These are phyloP conservation scores for Cenococcum geophilum DNA, from an alignment of 495 filamentous ascomycete genomes.

Conservation along the genomic window DNA sequence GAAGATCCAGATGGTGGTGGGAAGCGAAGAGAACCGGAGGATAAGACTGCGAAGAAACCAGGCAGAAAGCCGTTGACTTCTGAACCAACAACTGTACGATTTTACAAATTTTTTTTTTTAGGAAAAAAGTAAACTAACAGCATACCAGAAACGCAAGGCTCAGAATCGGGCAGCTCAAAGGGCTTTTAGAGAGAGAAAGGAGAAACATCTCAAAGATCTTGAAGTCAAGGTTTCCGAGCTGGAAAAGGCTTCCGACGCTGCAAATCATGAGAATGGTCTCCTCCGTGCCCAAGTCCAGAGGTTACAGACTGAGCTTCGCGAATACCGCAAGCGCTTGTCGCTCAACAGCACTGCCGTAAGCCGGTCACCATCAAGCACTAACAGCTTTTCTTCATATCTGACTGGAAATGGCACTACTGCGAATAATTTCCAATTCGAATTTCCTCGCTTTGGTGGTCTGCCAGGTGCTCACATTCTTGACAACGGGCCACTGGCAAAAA, in stretches of 20 bases:
- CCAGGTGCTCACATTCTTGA: constrained; percentile 58
- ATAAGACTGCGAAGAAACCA: constrained; percentile 82
- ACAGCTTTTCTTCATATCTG: constrained; percentile 21
- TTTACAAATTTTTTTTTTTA: not conserved
- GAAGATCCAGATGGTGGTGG: constrained; percentile 50
- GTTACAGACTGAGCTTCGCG: constrained; percentile 73
- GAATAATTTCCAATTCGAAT: constrained; percentile 87
- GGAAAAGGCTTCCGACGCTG: constrained; percentile 74
- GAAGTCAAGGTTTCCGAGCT: constrained; percentile 91
- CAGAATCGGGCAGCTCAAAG: constrained; percentile 96
- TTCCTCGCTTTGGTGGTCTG: constrained; percentile 82
- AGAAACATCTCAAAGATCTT: constrained; percentile 92
- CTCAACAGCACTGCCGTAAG: constrained; percentile 44
- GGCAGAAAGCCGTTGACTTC: constrained; percentile 92
- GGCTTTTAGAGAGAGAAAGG: constrained; percentile 95
- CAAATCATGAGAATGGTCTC: constrained; percentile 79
- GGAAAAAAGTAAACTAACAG: constrained; percentile 42
- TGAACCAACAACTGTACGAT: constrained; percentile 88
- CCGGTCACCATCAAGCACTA: constrained; percentile 41
- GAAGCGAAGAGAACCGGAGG: constrained; percentile 74
- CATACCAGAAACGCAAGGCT: constrained; percentile 87
- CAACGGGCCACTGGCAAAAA: constrained; percentile 40
- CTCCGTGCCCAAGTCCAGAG: constrained; percentile 82
- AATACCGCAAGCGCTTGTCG: constrained; percentile 82
- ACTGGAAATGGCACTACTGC: constrained; percentile 28